Evolutionary conservation across 257 asterid species (phyloP), one percentile per base, ranked within the genome.

Genomic region (Penstemon eatonii): DNA sequence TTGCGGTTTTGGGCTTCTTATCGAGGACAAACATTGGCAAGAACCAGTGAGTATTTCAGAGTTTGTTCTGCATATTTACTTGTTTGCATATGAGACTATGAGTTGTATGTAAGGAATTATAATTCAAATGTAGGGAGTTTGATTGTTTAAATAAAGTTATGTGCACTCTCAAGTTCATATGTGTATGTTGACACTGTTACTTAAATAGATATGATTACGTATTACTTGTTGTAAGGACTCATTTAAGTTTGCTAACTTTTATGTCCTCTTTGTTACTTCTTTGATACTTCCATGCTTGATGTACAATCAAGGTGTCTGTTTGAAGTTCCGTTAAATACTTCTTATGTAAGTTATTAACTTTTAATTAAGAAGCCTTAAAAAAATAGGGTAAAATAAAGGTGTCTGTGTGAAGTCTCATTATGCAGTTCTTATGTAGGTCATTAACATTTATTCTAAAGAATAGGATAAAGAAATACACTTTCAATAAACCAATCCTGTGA

Each of bases 1-100:
- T 85, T 93, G 68, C 87, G 96, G 68, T 90, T 90, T 77, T 93
- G 99, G 99, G 99, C 99, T 62, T 93, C 99, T 49, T 93, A 88
- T 72, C 86, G 97, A 62, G 99, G 96, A 66, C 99, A 93, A 78
- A 93, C 99, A n/a, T 80, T 93, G 77, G 96, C 97, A 64, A 85
- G 99, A 76, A 93, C 99, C 67, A 96, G 99, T 85, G 41, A 60
- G 78, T 51, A 62, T 54, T 69, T 49, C 49, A 12, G 58, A 64
- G 25, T 51, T 79, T 40, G 39, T 55, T 66, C 33, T 42, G 60
- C 49, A 9, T 60, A 12, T 5, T 60, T 45, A 41, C 59, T 67
- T 9, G 4, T 43, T 66, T 60, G 15, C 71, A 69, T 18, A 38
- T 18, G 13, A 50, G 33, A 25, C 33, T 25, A 25, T 25, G 25